A percentile compares a stretch with the other conserved stretches of the same genome.
phyloP scores from a whole-genome alignment of 2,329 filamentous ascomycete species.

The Microdochium nivale region DNA sequence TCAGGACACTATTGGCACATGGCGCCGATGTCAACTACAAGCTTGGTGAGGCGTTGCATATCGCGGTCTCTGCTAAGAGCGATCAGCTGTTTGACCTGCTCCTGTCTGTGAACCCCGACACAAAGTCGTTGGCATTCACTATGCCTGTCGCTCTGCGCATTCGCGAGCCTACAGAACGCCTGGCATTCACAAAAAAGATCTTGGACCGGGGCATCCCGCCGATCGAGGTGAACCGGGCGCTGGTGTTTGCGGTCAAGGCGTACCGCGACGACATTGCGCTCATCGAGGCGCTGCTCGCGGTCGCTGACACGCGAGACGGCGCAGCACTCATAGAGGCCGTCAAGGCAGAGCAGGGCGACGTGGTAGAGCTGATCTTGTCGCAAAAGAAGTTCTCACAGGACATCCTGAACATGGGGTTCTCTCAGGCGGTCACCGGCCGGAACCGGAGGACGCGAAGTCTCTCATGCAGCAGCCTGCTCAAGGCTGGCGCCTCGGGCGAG shows the following conservation, averaged over 20 bases:
- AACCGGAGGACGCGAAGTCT: conserved; percentile 28
- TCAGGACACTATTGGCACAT: conserved; percentile 37
- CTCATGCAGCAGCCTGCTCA: conserved; percentile 36
- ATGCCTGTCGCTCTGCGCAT: conserved; percentile 45
- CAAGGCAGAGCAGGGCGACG: conserved; percentile 32
- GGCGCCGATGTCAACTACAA: conserved; percentile 47
- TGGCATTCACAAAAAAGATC: conserved; percentile 40
- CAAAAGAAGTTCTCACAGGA: conserved; percentile 27
- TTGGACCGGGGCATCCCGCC: conserved; percentile 39
- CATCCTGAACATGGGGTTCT: conserved; percentile 31
- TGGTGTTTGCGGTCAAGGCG: conserved; percentile 39
- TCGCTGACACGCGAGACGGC: conserved; percentile 41
- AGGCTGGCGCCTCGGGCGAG: conserved; percentile 33
- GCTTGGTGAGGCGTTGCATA: conserved; percentile 40
- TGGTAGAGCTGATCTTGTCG: conserved; percentile 35
- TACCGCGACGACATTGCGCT: conserved; percentile 40
- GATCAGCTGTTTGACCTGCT: conserved; percentile 38
- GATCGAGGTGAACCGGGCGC: conserved; percentile 39
- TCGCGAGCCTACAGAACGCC: conserved; percentile 38
- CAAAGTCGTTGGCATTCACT: conserved; percentile 36
- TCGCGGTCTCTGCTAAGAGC: conserved; percentile 37
- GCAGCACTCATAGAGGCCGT: conserved; percentile 38
- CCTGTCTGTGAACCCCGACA: conserved; percentile 29
- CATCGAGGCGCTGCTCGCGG: conserved; percentile 32
- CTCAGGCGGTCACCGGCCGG: conserved; percentile 31